Evolutionary conservation across 2,329 filamentous ascomycete genomes (phyloP).

Genomic region (Colletotrichum lini): DNA sequence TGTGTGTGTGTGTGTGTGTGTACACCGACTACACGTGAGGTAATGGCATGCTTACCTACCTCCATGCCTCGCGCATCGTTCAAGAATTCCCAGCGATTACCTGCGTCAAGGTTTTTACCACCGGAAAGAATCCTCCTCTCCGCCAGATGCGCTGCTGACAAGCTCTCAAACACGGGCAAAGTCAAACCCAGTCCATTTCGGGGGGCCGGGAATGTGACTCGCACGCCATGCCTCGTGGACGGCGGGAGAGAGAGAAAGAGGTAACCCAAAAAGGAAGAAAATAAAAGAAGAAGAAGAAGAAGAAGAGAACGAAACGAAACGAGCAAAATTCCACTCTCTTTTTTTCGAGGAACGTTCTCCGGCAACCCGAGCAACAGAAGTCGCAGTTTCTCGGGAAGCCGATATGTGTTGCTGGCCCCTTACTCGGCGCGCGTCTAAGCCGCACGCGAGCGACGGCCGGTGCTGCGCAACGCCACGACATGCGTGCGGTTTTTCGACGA

Average conservation of each 20-base stretch:
- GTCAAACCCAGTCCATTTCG: constrained; percentile 31
- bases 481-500: not conserved
- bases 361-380: not conserved
- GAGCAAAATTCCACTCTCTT: not conserved
- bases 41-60: no score
- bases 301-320: not conserved
- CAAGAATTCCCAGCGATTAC: no score
- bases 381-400: not conserved
- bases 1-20: no score
- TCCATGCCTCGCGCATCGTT: no score
- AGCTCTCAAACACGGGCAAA: constrained; percentile 25
- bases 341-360: not conserved
- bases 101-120: not conserved
- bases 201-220: constrained; percentile 34
- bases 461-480: not conserved
- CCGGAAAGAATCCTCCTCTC: not conserved
- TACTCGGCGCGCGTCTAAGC: not conserved
- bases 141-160: constrained; percentile 3
- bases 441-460: not conserved
- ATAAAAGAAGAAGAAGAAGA: no score
- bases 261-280: no score
- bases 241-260: no score
- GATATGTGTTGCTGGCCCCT: not conserved
- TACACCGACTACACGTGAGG: no score
- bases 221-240: constrained; percentile 8